Base-by-base conservation (phyloP, 257 asterid genomes). In the Solanum sparsipilum region DNA sequence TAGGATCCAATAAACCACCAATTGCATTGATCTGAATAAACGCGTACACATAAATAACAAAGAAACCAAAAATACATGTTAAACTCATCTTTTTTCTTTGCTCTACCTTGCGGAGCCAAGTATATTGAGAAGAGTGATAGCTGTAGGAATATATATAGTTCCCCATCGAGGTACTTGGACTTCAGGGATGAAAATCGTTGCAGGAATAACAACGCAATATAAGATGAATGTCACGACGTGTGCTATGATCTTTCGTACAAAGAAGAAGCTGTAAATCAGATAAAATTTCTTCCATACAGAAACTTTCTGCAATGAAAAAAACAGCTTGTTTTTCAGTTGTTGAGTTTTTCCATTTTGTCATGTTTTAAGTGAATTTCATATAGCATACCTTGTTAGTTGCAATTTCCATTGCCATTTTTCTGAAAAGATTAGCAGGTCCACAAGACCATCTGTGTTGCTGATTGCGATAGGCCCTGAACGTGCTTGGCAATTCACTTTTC, bases 371-470 rank as follows among this genome's bases (percentile, higher is more conserved):
- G 85, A 48, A 29, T 31, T 5, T 31, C 44, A 29, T 68, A 29
- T 70, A 82, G 4, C 70, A 31, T 48, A 97, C 99, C 98, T 94
- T 94, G 90, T 96, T 97, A 87, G 89, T 92, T 16, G 95, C 86
- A 18, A 97, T 97, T 72, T 97, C 99, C 44, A 89, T 73, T 21
- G 92, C 84, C 99, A 96, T 95, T 93, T 97, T 97, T 35, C 96
- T 88, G 79, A 97, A 95, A 1, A 97, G 92, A 91, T 97, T 96
- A 39, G 99, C 99, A 8, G 98, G 99, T 83, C 98, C 99, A 91
- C 99, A 97, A 9, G 98, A 97, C 99, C 99, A 97, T 34, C 99
- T 96, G 60, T 96, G 99, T 70, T 97, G 99, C 71, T 97, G 99
- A 89, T 95, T 91, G 7, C 98, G 90, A 41, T 92, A 97, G 3